Evolutionary conservation across 495 filamentous ascomycete genomes (phyloP).

Genomic region (Talaromyces adpressus): DNA sequence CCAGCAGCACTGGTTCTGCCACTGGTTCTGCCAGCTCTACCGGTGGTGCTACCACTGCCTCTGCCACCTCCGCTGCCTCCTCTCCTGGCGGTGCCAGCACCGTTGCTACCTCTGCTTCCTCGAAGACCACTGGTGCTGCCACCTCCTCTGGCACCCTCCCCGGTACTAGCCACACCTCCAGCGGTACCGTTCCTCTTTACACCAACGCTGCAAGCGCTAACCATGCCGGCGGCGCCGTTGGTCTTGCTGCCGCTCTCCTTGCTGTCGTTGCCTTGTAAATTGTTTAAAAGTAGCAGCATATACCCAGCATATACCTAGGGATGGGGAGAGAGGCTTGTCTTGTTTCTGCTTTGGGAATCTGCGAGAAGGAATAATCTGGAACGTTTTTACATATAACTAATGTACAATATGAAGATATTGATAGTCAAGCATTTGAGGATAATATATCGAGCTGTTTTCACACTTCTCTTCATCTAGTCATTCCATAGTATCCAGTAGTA

Average conservation of each 20-base stretch:
- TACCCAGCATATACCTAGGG: too few species aligned
- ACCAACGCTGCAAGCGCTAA: constrained; percentile 27
- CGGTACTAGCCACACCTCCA: constrained; percentile 8
- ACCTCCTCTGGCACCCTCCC: constrained; percentile 9
- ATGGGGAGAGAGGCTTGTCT: not conserved
- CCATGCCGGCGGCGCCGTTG: constrained; percentile 17
- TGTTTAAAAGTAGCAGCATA: not conserved
- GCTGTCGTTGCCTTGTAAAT: constrained; percentile 23
- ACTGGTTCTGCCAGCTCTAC: not conserved
- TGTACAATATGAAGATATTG: constrained; percentile 1
- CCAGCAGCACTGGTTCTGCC: constrained; percentile 2
- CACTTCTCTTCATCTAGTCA: not conserved
- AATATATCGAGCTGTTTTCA: not conserved
- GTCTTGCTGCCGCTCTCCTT: constrained; percentile 20
- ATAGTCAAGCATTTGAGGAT: not conserved
- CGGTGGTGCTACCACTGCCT: not conserved
- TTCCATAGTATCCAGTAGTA: not conserved
- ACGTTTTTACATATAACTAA: not conserved
- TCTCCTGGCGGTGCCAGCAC: not conserved
- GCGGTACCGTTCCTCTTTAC: constrained; percentile 6
- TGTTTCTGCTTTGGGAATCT: not conserved
- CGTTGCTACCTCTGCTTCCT: not conserved
- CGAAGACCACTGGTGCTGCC: constrained; percentile 14
- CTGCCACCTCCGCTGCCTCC: not conserved
- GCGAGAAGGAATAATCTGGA: not conserved